Evolutionary conservation across 2,329 filamentous ascomycete species (phyloP), one percentile per base, ranked within the genome.

Genomic region (Berkeleyomyces basicola): DNA sequence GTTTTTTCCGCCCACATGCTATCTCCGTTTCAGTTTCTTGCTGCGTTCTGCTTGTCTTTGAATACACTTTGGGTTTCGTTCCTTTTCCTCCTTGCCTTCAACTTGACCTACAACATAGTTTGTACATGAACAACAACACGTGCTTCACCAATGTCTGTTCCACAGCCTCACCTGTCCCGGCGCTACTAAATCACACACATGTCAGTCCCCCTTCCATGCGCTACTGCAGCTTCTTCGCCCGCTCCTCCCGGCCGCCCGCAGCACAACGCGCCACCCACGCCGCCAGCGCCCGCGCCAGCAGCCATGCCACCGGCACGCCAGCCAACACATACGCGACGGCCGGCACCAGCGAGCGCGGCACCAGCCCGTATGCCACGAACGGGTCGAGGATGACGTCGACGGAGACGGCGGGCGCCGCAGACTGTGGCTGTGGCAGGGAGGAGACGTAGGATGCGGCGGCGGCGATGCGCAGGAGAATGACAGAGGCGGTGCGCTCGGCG

Each of bases 351-450:
- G 90, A 95, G 60, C 78, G 78, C 10, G 93, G 93, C 61, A 97
- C 78, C 14, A 90, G 70, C 74, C 95, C 93, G 69, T 85, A 74
- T 47, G 42, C 42, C 33, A 95, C 65, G 70, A 86, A 97, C 0
- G 90, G 90, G 72, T 97, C 93, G 33, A 99, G 81, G 68, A 96
- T 87, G 72, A 84, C 73, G 68, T 99, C 92, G 60, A 86, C 86
- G 61, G 83, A 76, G 3, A 97, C 90, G 0, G 84, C 82, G 1
- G 85, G 85, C 11, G 88, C 86, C 65, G 79, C 69, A 58, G 76
- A 73, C 92, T 97, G 97, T 69, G 96, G 79, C 1, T 79, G 79
- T 65, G 76, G 73, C 70, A 96, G 81, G 64, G 83, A 79, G 9
- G 88, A 87, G 73, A 88, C 95, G 76, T 92, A 99, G 69, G 95